Evolutionary conservation across 495 filamentous ascomycete species (phyloP).

Genomic region (Penicillium antarcticum): DNA sequence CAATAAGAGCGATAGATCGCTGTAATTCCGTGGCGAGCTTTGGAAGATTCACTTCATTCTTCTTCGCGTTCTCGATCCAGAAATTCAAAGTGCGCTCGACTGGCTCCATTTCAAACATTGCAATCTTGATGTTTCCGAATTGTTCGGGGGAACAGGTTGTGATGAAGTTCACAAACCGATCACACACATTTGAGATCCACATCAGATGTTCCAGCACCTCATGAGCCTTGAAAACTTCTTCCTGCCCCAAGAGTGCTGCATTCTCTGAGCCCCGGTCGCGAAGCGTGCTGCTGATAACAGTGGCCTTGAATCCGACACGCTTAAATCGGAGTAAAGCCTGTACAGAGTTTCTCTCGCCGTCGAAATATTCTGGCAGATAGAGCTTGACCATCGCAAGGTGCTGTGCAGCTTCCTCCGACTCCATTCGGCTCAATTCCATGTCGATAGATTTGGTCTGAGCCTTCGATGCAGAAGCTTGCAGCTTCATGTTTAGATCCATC

Average conservation of each 20-base stretch:
- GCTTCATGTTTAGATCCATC: slow-evolving; percentile 93
- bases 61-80: slow-evolving; percentile 80
- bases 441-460: slow-evolving; percentile 92
- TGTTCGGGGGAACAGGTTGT: slow-evolving; percentile 70
- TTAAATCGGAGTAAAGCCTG: slow-evolving; percentile 83
- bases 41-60: slow-evolving; percentile 82
- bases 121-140: slow-evolving; percentile 70
- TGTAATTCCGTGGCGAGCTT: slow-evolving; percentile 78
- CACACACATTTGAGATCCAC: slow-evolving; percentile 78
- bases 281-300: slow-evolving; percentile 72
- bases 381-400: slow-evolving; percentile 82
- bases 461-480: slow-evolving; percentile 84
- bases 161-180: slow-evolving; percentile 77
- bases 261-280: slow-evolving; percentile 66
- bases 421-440: slow-evolving; percentile 79
- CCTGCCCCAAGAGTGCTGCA: slow-evolving; percentile 55
- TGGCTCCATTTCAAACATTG: slow-evolving; percentile 85
- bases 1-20: slow-evolving; percentile 74
- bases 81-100: slow-evolving; percentile 86
- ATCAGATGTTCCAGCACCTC: slow-evolving; percentile 81
- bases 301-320: slow-evolving; percentile 83
- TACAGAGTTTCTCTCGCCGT: slow-evolving; percentile 75
- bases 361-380: slow-evolving; percentile 87
- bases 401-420: slow-evolving; percentile 84
- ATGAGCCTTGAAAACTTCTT: slow-evolving; percentile 72